Evolutionary conservation across 2,329 filamentous ascomycete genomes (phyloP), one percentile per base, ranked within the genome.

Genomic region (Endoconidiophora polonica): DNA sequence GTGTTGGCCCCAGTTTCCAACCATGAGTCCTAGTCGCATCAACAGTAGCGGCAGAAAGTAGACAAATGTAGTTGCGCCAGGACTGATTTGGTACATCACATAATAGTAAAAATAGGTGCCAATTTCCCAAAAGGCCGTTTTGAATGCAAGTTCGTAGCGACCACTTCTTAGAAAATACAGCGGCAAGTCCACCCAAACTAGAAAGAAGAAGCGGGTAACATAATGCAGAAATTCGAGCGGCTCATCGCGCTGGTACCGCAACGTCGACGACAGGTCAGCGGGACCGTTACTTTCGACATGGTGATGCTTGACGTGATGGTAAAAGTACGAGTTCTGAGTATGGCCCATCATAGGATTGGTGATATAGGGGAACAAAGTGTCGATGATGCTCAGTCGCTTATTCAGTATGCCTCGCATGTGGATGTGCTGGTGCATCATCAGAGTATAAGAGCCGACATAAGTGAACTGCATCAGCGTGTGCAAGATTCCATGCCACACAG

Each of bases 361-460:
- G 39, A 88, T 62, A 59, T 86, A 90, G 0, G 84, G 84, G 57
- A 87, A 88, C 1, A 71, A 48, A 4, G 63, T 60, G 58, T 90
- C 84, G 52, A 88, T 62, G 26, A 71, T 58, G 33, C 65, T 64
- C 49, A 72, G 74, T 5, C 65, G 61, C 57, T 73, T 74, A 22
- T 68, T 64, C 36, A 88, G 64, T 2, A 88, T 69, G 14, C 84
- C 84, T 43, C 78, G 72, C 68, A 78, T 78, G 61, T 90, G 84
- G 57, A 90, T 88, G 61, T 90, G 84, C 59, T 90, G 83, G 58
- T 90, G 84, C 72, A 84, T 83, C 74, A 90, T 77, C 37, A 90
- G 69, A 0, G 83, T 90, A 64, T 86, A 90, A 1, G 79, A 69
- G 5, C 83, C 83, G 48, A 79, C 74, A 59, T 80, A 87, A 60